Evolutionary conservation across 164 flowering plant species (phyloP).

Genomic region (Vitis rupestris): DNA sequence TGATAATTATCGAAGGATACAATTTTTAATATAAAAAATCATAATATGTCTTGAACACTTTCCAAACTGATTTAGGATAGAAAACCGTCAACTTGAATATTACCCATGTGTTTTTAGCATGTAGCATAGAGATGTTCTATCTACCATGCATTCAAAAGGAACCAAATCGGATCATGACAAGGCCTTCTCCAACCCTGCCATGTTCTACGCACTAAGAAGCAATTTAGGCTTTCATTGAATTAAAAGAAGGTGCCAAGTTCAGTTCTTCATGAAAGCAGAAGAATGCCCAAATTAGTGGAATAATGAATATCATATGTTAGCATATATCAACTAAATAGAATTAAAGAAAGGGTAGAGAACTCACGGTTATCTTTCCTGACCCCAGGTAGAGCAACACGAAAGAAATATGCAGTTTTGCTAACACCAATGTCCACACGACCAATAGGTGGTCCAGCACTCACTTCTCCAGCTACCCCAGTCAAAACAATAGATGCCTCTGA

Average conservation of each 20-base stretch:
- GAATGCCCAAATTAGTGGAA: not conserved
- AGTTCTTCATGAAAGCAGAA: too few species aligned
- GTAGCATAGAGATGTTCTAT: not conserved
- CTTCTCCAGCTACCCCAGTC: slow-evolving; percentile 49
- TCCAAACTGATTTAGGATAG: too few species aligned
- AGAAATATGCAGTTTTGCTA: slow-evolving; percentile 49
- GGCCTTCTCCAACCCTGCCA: too few species aligned
- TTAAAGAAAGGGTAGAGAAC: slow-evolving; percentile 1
- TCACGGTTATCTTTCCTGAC: slow-evolving; percentile 43
- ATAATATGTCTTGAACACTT: too few species aligned
- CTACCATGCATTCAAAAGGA: not conserved
- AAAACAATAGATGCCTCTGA: slow-evolving; percentile 8
- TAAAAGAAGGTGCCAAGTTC: too few species aligned
- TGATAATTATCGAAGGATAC: too few species aligned
- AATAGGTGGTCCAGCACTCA: slow-evolving; percentile 50
- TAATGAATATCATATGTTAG: not conserved
- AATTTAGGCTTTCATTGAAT: not conserved
- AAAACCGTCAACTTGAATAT: too few species aligned
- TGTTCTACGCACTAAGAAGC: not conserved
- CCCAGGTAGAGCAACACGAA: slow-evolving; percentile 70
- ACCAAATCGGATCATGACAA: not conserved
- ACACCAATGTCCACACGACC: slow-evolving; percentile 63
- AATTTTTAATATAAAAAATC: too few species aligned
- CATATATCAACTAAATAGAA: not conserved
- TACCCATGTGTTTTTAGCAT: not conserved